Percentiles rank a stretch among this genome's conserved stretches.
Conservation (phyloP, 768 basidiomycete genomes). For the Aureoboletus auriporus region DNA sequence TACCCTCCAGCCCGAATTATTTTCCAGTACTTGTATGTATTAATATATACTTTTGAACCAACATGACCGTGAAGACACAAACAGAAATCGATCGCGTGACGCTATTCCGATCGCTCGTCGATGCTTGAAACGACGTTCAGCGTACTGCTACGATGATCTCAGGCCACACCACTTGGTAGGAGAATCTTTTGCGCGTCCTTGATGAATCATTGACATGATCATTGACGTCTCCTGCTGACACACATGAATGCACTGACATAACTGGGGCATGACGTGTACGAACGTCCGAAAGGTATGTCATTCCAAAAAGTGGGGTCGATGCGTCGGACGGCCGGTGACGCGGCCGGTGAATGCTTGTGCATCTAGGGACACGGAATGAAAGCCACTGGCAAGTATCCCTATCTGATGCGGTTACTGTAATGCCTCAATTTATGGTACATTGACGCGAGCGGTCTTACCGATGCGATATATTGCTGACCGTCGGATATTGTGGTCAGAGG, state of each 20-base stretch:
- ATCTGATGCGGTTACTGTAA: conserved; percentile 18
- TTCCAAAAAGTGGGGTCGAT: conserved; percentile 15
- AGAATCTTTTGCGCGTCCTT: not conserved
- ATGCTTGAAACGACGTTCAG: conserved; percentile 22
- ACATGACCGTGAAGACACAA: conserved; percentile 15
- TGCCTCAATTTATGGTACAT: no score
- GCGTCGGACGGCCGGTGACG: no score
- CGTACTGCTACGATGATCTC: conserved; percentile 24
- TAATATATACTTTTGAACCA: no score
- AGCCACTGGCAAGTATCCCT: conserved; percentile 18
- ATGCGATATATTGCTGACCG: conserved; percentile 10
- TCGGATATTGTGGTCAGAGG: no score
- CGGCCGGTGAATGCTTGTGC: not conserved
- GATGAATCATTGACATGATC: not conserved
- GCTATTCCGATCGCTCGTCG: conserved; percentile 17
- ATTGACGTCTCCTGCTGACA: not conserved
- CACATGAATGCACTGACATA: conserved; percentile 28
- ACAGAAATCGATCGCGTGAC: conserved; percentile 24
- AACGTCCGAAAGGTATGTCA: conserved; percentile 17
- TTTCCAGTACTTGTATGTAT: no score
- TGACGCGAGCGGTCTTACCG: conserved; percentile 14
- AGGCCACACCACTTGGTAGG: conserved; percentile 21
- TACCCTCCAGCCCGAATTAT: no score
- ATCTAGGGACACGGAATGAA: conserved; percentile 24
- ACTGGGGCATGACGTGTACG: conserved; percentile 2